Conservation (phyloP, 495 filamentous ascomycete species). For the Aspergillus bridgeri region DNA sequence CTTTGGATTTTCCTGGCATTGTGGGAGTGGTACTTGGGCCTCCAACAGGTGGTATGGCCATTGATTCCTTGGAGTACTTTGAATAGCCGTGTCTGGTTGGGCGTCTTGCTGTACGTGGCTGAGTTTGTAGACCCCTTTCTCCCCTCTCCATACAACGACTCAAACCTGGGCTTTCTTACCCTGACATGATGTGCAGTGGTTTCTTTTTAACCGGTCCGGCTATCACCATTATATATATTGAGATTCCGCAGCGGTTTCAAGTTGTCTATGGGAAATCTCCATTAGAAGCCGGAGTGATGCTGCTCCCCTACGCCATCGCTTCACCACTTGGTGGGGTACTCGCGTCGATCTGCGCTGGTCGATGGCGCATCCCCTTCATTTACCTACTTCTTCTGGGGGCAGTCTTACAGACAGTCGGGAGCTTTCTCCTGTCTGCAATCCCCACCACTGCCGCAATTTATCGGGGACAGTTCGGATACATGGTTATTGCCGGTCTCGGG, state of each 20-base stretch:
- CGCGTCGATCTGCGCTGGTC: slow-evolving; percentile 16
- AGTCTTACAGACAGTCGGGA: slow-evolving; percentile 45
- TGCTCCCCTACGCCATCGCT: slow-evolving; percentile 38
- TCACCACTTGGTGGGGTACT: slow-evolving; percentile 21
- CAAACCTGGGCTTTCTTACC: no score
- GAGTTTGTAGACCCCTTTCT: no score
- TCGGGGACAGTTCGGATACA: slow-evolving; percentile 46
- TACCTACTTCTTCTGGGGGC: slow-evolving; percentile 41
- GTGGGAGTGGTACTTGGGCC: slow-evolving; percentile 10
- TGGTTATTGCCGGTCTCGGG: slow-evolving; percentile 52
- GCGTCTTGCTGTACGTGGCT: slow-evolving; percentile 18
- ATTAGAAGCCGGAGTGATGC: slow-evolving; percentile 44
- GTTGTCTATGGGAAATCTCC: slow-evolving; percentile 42
- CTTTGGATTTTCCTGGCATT: slow-evolving; percentile 15
- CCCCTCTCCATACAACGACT: no score
- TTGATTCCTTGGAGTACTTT: slow-evolving; percentile 25
- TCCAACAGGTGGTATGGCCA: slow-evolving; percentile 1
- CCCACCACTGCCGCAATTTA: slow-evolving; percentile 17
- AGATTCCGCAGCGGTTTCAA: slow-evolving; percentile 56
- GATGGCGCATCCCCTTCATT: slow-evolving; percentile 42
- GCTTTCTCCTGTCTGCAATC: slow-evolving; percentile 43
- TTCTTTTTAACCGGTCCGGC: slow-evolving; percentile 52
- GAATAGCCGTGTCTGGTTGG: slow-evolving; percentile 18
- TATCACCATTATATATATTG: slow-evolving; percentile 51
- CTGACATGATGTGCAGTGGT: slow-evolving; percentile 7